Percentiles rank a stretch among this genome's conserved stretches.
phyloP scores from a whole-genome alignment of 2,329 filamentous ascomycete species.

The Claviceps quebecensis region DNA sequence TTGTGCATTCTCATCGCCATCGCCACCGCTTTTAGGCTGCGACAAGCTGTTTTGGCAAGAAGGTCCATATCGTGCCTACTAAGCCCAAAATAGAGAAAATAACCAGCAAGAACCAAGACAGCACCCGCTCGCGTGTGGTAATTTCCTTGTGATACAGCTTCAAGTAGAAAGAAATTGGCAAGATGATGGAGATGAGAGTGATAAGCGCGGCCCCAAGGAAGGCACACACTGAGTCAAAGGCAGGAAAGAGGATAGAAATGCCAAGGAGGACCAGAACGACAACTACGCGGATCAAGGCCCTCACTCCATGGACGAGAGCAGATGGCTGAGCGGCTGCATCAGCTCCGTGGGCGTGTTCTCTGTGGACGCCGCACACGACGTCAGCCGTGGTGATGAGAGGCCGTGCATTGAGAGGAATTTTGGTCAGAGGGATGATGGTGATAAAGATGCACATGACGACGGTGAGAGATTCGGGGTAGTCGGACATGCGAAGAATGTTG shows the following conservation, averaged over 20 bases:
- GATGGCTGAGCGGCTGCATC: constrained; percentile 25
- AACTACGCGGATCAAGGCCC: constrained; percentile 49
- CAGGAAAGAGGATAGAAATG: constrained; percentile 56
- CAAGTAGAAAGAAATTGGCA: constrained; percentile 79
- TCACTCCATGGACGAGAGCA: constrained; percentile 31
- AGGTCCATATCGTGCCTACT: constrained; percentile 75
- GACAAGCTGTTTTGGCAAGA: constrained; percentile 65
- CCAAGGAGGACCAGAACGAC: constrained; percentile 59
- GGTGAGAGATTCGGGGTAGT: constrained; percentile 62
- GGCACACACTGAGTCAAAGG: constrained; percentile 82
- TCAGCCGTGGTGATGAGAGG: constrained; percentile 80
- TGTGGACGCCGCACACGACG: constrained; percentile 61
- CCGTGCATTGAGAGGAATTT: constrained; percentile 80
- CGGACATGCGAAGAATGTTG: constrained; percentile 63
- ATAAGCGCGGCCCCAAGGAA: constrained; percentile 82
- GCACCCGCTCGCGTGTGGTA: constrained; percentile 41
- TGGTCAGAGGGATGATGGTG: constrained; percentile 85
- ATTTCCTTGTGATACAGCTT: constrained; percentile 76
- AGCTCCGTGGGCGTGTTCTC: constrained; percentile 19
- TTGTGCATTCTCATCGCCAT: background rate
- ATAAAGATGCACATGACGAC: constrained; percentile 74
- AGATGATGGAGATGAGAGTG: constrained; percentile 84
- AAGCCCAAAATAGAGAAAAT: constrained; percentile 56
- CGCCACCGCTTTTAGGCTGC: constrained; percentile 18
- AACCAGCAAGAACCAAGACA: constrained; percentile 56